phyloP scores from a whole-genome alignment of 164 flowering plant genomes.

The Platanus orientalis region DNA sequence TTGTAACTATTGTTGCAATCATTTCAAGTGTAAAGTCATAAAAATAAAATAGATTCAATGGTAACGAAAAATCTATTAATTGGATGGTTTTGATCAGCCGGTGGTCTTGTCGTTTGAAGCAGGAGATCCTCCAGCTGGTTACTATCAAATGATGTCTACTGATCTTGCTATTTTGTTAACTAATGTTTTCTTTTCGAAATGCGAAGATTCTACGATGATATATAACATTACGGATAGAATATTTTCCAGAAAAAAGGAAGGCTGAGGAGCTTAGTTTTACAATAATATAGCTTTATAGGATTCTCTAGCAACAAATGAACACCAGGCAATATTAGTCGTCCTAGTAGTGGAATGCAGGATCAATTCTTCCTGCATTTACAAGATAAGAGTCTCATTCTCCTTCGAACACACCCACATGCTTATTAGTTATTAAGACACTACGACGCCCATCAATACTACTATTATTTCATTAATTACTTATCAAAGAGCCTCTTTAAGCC shows the following conservation, averaged over 20 bases:
- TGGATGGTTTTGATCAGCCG: no score
- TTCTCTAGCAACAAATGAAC: constrained; percentile 13
- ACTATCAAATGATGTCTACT: no score
- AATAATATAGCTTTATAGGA: constrained; percentile 15
- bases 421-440: neutral
- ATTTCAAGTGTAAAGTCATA: no score
- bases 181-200: neutral
- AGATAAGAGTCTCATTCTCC: constrained; percentile 41
- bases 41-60: no score
- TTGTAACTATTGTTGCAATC: no score
- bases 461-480: constrained; percentile 8
- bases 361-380: constrained; percentile 39
- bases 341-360: constrained; percentile 37
- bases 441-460: neutral
- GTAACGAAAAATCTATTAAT: no score
- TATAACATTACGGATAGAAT: neutral
- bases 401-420: constrained; percentile 7
- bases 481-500: constrained; percentile 10
- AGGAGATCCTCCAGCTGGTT: no score
- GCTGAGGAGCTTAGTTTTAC: neutral
- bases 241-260: neutral
- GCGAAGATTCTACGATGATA: neutral
- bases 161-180: no score
- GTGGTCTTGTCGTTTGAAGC: no score
- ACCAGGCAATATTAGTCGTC: constrained; percentile 11